Base-by-base conservation (phyloP, 495 filamentous ascomycete genomes). In the Penicillium egyptiacum region DNA sequence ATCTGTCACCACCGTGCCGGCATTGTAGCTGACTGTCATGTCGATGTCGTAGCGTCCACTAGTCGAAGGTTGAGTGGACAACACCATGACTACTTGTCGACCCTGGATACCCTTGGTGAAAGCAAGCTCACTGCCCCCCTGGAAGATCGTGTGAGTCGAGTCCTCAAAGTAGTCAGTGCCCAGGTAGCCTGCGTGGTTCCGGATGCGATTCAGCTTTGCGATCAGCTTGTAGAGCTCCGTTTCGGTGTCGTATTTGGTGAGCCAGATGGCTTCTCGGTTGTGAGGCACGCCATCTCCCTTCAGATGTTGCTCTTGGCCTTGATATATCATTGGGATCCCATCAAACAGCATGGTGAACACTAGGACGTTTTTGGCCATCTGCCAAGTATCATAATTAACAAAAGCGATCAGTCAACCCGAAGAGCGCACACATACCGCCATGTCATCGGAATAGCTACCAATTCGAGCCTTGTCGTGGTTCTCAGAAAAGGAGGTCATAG, bases 191-290 rank as follows among this genome's bases (percentile, higher is more conserved):
- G 82, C 84, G 12, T 79, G 78, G 50, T 77, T 81, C 16, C 87
- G 81, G 60, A 89, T 75, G 41, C 74, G 67, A 74, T 90, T 90
- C 33, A 89, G 67, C 3, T 61, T 69, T 1, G 77, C 63, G 45
- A 86, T 83, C 56, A 79, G 79, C 8, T 70, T 72, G 76, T 90
- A 91, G 2, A 92, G 76, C 14, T 81, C 70, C 0, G 82, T 63
- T 17, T 64, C 65, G 23, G 83, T 88, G 50, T 79, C 66, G 70
- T 89, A 94, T 7, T 71, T 70, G 30, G 83, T 82, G 17, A 82
- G 74, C 90, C 90, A 94, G 41, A 91, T 63, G 30, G 89, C 87
- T 68, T 92, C 88, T 42, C 90, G 86, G 67, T 92, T 88, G 31
- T 70, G 58, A 0, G 88, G 88, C 35, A 83, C 82, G 47, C 52